These are phyloP conservation scores for Brassica rapa DNA, from an alignment of 345 rosid species.

Conservation along the genomic window DNA sequence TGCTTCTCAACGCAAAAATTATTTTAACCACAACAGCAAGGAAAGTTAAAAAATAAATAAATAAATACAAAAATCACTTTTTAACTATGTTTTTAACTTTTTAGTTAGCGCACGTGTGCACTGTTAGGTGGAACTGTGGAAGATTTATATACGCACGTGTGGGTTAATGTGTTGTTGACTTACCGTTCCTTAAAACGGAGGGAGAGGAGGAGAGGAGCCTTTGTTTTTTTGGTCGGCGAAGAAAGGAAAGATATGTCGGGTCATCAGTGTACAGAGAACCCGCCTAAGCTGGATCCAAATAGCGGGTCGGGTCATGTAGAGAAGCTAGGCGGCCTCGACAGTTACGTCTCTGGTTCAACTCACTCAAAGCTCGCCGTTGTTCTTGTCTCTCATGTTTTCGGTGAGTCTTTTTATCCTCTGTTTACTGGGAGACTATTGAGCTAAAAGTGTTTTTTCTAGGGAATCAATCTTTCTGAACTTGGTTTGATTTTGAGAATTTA, in stretches of 20 bases:
- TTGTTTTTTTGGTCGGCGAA: slow-evolving; percentile 8
- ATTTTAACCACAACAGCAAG: background rate
- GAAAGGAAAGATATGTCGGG: slow-evolving; percentile 47
- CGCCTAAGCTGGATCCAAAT: slow-evolving; percentile 56
- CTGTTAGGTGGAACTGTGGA: background rate
- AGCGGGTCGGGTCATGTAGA: slow-evolving; percentile 64
- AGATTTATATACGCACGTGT: no score
- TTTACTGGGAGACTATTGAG: background rate
- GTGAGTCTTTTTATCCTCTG: slow-evolving; percentile 36
- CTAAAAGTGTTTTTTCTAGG: background rate
- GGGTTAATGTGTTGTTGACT: no score
- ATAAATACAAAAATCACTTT: background rate
- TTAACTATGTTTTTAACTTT: no score
- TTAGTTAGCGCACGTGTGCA: background rate
- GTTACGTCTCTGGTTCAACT: slow-evolving; percentile 61
- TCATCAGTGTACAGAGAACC: slow-evolving; percentile 62
- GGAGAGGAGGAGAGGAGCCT: background rate
- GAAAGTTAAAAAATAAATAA: background rate
- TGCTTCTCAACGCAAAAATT: background rate
- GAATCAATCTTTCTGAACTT: background rate
- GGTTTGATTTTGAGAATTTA: slow-evolving; percentile 4
- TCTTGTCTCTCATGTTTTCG: slow-evolving; percentile 65
- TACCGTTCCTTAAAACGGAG: background rate
- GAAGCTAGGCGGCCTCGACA: slow-evolving; percentile 59
- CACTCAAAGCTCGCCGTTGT: slow-evolving; percentile 59